Conservation (phyloP, 2,329 filamentous ascomycete species). For the Pseudocercospora eumusae region DNA sequence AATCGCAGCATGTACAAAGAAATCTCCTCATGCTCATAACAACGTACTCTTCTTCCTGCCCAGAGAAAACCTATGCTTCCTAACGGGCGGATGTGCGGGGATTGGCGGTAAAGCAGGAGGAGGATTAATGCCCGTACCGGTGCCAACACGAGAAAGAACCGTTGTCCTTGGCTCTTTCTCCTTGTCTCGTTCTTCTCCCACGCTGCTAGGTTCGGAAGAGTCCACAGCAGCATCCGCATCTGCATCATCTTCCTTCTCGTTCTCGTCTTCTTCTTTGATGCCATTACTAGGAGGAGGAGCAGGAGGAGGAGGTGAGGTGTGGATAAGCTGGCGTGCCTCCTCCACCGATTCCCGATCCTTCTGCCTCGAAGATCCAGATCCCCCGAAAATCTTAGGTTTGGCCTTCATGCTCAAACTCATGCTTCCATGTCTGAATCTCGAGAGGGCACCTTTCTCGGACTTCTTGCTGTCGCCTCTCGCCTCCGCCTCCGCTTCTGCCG, state of each 20-base stretch:
- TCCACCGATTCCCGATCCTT: constrained; percentile 48
- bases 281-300: background rate
- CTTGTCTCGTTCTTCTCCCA: background rate
- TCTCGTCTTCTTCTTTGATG: background rate
- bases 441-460: constrained; percentile 50
- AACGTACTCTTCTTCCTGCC: constrained; percentile 67
- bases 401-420: constrained; percentile 74
- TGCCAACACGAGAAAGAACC: background rate
- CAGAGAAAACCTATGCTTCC: constrained; percentile 65
- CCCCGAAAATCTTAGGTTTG: constrained; percentile 34
- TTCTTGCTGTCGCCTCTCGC: constrained; percentile 24
- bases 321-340: constrained; percentile 41
- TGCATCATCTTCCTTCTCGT: background rate
- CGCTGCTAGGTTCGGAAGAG: background rate
- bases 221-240: background rate
- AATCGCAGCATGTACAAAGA: constrained; percentile 1
- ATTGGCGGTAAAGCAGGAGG: constrained; percentile 8
- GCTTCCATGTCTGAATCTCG: constrained; percentile 66
- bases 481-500: constrained; percentile 58
- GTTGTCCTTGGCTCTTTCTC: background rate
- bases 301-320: background rate
- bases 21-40: constrained; percentile 1
- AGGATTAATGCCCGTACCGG: constrained; percentile 22
- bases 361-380: constrained; percentile 23
- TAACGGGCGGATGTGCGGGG: constrained; percentile 31